phyloP scores from a whole-genome alignment of 176 grass and related monocot species.

The Musa beccarii region DNA sequence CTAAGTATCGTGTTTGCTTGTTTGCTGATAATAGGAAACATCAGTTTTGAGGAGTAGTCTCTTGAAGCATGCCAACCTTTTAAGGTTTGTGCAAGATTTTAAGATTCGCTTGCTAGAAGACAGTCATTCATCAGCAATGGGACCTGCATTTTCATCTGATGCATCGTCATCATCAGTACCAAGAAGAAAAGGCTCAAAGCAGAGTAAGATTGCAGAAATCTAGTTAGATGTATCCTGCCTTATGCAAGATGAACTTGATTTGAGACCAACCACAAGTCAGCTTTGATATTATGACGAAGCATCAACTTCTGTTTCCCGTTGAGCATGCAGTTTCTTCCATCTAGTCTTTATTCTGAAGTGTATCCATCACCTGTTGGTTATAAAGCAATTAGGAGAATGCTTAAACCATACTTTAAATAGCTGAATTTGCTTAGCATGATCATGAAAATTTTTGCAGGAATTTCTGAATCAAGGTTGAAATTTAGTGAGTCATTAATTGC shows the following conservation, averaged over 20 bases:
- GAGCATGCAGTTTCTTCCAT: not conserved
- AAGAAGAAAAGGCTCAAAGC: slow-evolving; percentile 50
- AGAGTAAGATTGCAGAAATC: slow-evolving; percentile 40
- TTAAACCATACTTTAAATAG: too few species aligned
- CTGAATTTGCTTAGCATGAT: not conserved
- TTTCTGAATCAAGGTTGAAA: not conserved
- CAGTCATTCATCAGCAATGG: slow-evolving; percentile 26
- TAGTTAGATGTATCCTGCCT: not conserved
- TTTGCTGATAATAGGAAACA: slow-evolving; percentile 44
- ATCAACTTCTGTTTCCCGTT: not conserved
- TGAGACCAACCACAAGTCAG: not conserved
- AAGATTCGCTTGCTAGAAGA: slow-evolving; percentile 44
- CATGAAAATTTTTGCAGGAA: not conserved
- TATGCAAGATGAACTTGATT: not conserved
- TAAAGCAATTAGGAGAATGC: not conserved
- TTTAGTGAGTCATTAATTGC: not conserved
- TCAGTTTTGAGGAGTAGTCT: slow-evolving; percentile 64
- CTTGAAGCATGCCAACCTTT: slow-evolving; percentile 63
- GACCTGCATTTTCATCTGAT: slow-evolving; percentile 28
- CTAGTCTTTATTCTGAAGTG: not conserved
- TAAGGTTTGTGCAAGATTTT: slow-evolving; percentile 47
- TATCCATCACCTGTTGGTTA: not conserved
- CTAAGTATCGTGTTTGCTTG: slow-evolving; percentile 2
- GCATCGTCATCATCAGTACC: slow-evolving; percentile 42
- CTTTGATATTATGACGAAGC: not conserved